A percentile compares a stretch with the other conserved stretches of the same genome.
These are phyloP conservation scores for Juncus effusus DNA, from an alignment of 176 grass and related monocot species.

Conservation along the genomic window DNA sequence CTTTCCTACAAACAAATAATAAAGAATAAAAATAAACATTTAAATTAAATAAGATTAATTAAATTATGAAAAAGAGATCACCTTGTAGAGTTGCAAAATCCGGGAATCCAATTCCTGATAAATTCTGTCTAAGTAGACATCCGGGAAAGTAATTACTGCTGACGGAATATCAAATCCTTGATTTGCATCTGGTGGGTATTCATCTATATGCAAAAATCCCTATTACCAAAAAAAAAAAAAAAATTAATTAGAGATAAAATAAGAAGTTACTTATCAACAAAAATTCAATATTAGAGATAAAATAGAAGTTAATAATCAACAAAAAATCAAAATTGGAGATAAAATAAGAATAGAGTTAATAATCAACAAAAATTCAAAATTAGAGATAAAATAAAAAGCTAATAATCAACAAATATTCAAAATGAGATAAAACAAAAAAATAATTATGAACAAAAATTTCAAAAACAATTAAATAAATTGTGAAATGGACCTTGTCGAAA, in stretches of 20 bases:
- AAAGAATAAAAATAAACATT: background rate
- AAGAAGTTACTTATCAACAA: constrained; percentile 3
- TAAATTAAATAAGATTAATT: constrained; percentile 3
- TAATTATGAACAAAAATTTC: constrained; percentile 1
- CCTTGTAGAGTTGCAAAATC: constrained; percentile 63
- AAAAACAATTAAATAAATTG: constrained; percentile 23
- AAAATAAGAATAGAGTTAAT: no score
- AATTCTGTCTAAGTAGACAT: constrained; percentile 65
- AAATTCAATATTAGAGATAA: background rate
- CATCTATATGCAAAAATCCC: constrained; percentile 96
- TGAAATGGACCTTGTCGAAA: constrained; percentile 81
- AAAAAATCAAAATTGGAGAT: background rate
- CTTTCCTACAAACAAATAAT: constrained; percentile 46
- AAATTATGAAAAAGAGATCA: constrained; percentile 25
- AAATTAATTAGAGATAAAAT: constrained; percentile 19
- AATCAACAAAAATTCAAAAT: no score
- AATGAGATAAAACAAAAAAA: background rate
- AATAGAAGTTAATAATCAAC: constrained; percentile 9
- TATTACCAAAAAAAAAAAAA: constrained; percentile 34
- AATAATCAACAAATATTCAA: no score
- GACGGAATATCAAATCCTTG: constrained; percentile 99
- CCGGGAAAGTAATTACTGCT: constrained; percentile 91
- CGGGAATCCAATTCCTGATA: constrained; percentile 41
- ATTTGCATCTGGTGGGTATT: constrained; percentile 99
- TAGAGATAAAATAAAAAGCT: background rate